These are phyloP conservation scores for Gigaspora rosea DNA, from an alignment of 192 early-diverging fungal species.

Conservation along the genomic window DNA sequence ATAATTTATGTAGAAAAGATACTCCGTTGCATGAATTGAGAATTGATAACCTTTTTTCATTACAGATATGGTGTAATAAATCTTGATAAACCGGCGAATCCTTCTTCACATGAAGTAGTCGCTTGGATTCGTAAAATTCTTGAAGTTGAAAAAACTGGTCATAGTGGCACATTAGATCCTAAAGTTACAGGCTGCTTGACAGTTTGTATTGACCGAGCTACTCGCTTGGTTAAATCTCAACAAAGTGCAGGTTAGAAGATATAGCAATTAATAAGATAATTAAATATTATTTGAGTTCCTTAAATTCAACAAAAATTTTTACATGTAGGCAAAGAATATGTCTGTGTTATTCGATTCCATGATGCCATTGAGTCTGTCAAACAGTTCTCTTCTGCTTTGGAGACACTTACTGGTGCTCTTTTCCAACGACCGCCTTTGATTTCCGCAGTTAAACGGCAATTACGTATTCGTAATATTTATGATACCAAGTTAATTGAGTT, in stretches of 20 bases:
- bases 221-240: conserved; percentile 98
- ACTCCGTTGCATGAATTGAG: not conserved
- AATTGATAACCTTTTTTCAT: not conserved
- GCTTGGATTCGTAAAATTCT: conserved; percentile 99
- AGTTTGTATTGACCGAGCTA: conserved; percentile 98
- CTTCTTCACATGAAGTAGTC: conserved; percentile 99
- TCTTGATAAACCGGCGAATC: conserved; percentile 99
- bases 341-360: conserved; percentile 92
- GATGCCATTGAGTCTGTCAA: conserved; percentile 89
- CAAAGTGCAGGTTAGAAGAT: conserved; percentile 98
- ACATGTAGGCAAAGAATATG: no score
- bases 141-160: conserved; percentile 97
- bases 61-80: conserved; percentile 95
- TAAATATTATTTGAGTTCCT: no score
- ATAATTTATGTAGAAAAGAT: not conserved
- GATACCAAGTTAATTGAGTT: conserved; percentile 96
- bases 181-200: conserved; percentile 99
- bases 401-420: conserved; percentile 96
- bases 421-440: conserved; percentile 99
- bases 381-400: conserved; percentile 83
- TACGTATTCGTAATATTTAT: conserved; percentile 98
- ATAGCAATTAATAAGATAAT: no score
- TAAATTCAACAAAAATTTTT: no score
- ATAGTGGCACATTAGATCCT: conserved; percentile 97
- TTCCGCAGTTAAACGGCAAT: conserved; percentile 98